Evolutionary conservation across 768 basidiomycete species (phyloP).

Genomic region (Pulveroboletus sp.): DNA sequence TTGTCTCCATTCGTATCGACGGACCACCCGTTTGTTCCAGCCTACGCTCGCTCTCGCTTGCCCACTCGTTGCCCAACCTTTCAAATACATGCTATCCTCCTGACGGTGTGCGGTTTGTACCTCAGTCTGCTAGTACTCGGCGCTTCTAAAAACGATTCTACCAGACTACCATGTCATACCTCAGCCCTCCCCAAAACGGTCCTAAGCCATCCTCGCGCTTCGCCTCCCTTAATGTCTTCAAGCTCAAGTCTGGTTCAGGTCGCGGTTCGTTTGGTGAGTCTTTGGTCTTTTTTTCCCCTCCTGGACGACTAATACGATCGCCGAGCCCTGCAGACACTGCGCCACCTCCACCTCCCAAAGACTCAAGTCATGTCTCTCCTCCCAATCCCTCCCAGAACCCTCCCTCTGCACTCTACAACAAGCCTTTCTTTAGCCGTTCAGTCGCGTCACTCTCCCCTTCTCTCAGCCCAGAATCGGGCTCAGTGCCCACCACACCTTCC

Average conservation of each 20-base stretch:
- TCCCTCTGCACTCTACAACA: slow-evolving; percentile 20
- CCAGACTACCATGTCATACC: slow-evolving; percentile 6
- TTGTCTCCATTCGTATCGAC: neutral
- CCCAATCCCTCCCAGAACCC: neutral
- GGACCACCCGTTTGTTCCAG: neutral
- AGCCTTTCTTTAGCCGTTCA: slow-evolving; percentile 38
- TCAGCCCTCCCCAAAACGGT: slow-evolving; percentile 7
- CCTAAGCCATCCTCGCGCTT: slow-evolving; percentile 35
- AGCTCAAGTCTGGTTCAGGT: slow-evolving; percentile 22
- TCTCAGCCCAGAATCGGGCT: slow-evolving; percentile 16
- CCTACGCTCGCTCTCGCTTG: neutral
- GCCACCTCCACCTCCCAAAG: slow-evolving; percentile 60
- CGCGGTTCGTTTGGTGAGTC: neutral
- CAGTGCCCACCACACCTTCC: slow-evolving; percentile 20
- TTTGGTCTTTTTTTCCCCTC: neutral
- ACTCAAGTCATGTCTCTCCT: slow-evolving; percentile 34
- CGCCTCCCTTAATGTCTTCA: slow-evolving; percentile 40
- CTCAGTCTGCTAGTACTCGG: too few relatives aligned
- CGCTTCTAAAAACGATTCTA: neutral
- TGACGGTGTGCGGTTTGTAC: neutral
- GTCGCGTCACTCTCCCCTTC: slow-evolving; percentile 42
- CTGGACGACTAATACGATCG: neutral
- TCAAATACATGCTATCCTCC: neutral
- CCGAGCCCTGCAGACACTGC: slow-evolving; percentile 8
- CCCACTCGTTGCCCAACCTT: neutral